Evolutionary conservation across 768 basidiomycete genomes (phyloP).

Genomic region (Macrolepiota fuliginosa): DNA sequence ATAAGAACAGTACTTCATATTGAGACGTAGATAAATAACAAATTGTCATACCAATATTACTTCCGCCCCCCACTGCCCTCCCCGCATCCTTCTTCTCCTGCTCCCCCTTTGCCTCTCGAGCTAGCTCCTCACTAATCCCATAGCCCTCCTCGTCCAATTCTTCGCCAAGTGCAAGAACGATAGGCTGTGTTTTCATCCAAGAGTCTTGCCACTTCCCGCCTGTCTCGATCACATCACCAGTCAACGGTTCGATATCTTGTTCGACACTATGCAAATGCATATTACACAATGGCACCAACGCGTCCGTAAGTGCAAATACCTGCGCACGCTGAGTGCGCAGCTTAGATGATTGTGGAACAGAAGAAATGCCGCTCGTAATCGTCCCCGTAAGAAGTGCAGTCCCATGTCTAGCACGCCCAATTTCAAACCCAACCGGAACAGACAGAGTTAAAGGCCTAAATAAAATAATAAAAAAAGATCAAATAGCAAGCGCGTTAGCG

Average conservation of each 20-base stretch:
- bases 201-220: constrained; percentile 14
- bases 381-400: neutral
- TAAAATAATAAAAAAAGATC: neutral
- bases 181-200: constrained; percentile 6
- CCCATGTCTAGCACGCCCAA: constrained; percentile 9
- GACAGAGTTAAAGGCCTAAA: constrained; percentile 9
- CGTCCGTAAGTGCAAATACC: constrained; percentile 9
- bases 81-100: neutral
- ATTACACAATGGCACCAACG: constrained; percentile 6
- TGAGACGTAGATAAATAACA: neutral
- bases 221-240: neutral
- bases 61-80: neutral
- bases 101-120: neutral
- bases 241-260: neutral
- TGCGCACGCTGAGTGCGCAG: neutral
- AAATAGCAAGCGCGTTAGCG: too few relatives aligned
- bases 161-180: constrained; percentile 3
- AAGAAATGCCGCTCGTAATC: constrained; percentile 1
- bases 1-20: neutral
- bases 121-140: neutral
- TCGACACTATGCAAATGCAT: constrained; percentile 1
- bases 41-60: neutral
- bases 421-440: constrained; percentile 8
- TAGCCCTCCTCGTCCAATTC: constrained; percentile 10
- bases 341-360: neutral